These are phyloP conservation scores for Trichoderma atroviride DNA, from an alignment of 2,329 filamentous ascomycete species.

Conservation along the genomic window DNA sequence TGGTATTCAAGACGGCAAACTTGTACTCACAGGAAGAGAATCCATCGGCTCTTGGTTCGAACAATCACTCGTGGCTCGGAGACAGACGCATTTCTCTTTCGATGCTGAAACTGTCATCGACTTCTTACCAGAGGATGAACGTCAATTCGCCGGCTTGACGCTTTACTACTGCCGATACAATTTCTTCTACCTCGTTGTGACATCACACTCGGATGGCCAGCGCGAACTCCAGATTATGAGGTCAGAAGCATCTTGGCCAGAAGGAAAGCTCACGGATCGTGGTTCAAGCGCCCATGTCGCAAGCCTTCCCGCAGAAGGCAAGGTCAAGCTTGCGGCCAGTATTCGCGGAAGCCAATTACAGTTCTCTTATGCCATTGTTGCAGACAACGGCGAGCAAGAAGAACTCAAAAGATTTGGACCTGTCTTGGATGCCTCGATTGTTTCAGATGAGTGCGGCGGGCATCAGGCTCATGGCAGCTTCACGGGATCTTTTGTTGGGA, in stretches of 20 bases:
- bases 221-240: conserved; percentile 60
- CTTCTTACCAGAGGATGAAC: conserved; percentile 59
- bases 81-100: conserved; percentile 62
- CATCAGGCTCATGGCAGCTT: conserved; percentile 65
- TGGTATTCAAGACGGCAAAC: conserved; percentile 41
- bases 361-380: conserved; percentile 58
- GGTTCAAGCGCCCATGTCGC: conserved; percentile 17
- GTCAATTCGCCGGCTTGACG: conserved; percentile 62
- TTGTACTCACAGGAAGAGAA: conserved; percentile 55
- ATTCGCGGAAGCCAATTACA: conserved; percentile 57
- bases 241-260: conserved; percentile 60
- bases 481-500: conserved; percentile 62
- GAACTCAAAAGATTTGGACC: conserved; percentile 54
- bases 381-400: not conserved
- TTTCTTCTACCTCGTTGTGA: conserved; percentile 65
- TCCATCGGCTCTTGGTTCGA: conserved; percentile 62
- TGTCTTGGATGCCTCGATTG: conserved; percentile 59
- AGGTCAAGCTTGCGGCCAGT: conserved; percentile 54
- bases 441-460: conserved; percentile 66
- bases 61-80: conserved; percentile 57
- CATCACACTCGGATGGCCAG: conserved; percentile 55
- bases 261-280: conserved; percentile 52
- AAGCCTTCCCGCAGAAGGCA: conserved; percentile 55
- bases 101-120: conserved; percentile 60
- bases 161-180: conserved; percentile 67